Evolutionary conservation across 1,284 basidiomycete species (phyloP), one percentile per base, ranked within the genome.

Genomic region (Trichosporon inkin): DNA sequence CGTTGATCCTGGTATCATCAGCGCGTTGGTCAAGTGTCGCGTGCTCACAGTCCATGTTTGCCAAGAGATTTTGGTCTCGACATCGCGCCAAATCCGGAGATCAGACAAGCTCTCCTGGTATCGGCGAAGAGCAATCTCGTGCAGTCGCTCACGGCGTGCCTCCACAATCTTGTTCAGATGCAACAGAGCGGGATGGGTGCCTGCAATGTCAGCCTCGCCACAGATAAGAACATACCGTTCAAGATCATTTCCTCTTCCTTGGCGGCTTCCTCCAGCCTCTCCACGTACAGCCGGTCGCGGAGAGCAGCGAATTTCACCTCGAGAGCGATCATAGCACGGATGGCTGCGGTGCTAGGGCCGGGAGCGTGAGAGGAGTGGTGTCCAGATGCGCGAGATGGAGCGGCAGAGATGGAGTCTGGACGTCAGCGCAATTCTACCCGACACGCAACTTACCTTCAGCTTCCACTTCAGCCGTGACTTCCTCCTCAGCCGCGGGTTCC

Each of bases 271-370:
- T 81, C 79, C 70, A 83, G 78, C 6, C 82, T 71, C 67, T 84
- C 83, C 35, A 82, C 69, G 68, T 83, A 84, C 19, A 84, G 76
- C 37, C 80, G 75, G 68, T 84, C 82, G 24, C 83, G 69, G 41
- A 84, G 67, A 36, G 80, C 76, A 1, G 83, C 82, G 62, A 84
- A 83, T 37, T 81, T 80, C 66, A 84, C 78, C 68, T 84, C 83
- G 52, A 84, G 81, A 62, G 78, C 79, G 19, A 83, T 76, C 24
- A 84, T 69, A 0, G 79, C 78, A 47, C 82, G 80, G 68, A 84
- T 78, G 3, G 82, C 81, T 40, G 82, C 81, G 24, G 73, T 40
- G 0, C 72, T 71, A 0, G 76, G 76, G 3, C 73, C 72, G 7
- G 77, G 71, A 0, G 71, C 71, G 58, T 78, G 76, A 1, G 72